Base-by-base conservation (phyloP, 768 basidiomycete genomes). In the Amanita jacksonii region DNA sequence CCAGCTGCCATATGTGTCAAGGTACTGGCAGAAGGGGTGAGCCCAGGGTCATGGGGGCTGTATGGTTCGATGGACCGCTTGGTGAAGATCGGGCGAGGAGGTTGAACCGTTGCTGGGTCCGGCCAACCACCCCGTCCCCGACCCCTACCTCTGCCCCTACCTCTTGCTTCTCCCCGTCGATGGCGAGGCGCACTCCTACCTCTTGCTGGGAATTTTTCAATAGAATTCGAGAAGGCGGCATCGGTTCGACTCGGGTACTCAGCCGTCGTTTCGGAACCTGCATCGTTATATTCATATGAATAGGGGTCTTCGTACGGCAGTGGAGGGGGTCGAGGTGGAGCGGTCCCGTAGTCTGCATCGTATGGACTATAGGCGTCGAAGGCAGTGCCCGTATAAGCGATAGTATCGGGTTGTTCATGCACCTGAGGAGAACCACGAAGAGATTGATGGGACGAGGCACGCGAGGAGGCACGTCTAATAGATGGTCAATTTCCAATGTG, bases 251-350 rank as follows among this genome's bases (percentile, higher is more conserved):
- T 35, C 23, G 33, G 42, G 19, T 43, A 44, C 13, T 33, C 50
- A 42, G 24, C 15, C 52, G 30, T 46, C 43, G 51, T 53, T 30
- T 55, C 51, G 16, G 55, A 54, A n/a, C 60, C 58, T 46, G 55
- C 56, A 32, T 56, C 59, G 38, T 28, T 38, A 38, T 68, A 69
- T 25, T 56, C 55, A 22, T 79, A 76, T 15, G 77, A 68, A 55
- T 87, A 87, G 8, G 85, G 85, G 51, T 89, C 85, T 46, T 88
- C 83, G 53, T 88, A 89, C 20, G 85, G 81, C 28, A 76, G 63
- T 4, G 85, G 86, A 12, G 71, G 54, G 18, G 84, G 81, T 41
- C 85, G 74, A 10, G 76, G 73, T 7, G 77, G 70, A 13, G 72
- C 70, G 30, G 68, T 65, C 19, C 63, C 57, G 44, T 73, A 77